phyloP scores from a whole-genome alignment of 257 asterid genomes.

The Buddleja alternifolia region DNA sequence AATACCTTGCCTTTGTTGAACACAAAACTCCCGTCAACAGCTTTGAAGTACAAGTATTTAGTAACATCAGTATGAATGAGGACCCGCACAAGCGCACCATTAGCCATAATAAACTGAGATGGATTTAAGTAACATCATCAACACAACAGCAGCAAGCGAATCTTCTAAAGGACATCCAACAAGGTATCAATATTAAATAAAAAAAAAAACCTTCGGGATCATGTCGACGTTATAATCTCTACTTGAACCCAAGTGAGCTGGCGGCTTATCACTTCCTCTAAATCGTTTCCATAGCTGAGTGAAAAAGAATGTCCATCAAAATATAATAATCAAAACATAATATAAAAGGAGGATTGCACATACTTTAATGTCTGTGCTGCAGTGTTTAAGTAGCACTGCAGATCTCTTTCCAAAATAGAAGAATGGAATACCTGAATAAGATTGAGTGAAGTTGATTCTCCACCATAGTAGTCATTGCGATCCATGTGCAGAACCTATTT shows the following conservation, averaged over 20 bases:
- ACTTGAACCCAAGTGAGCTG: conserved; percentile 82
- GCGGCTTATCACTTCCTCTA: conserved; percentile 91
- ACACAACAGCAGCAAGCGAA: conserved; percentile 3
- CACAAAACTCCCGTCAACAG: conserved; percentile 97
- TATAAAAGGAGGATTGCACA: conserved; percentile 6
- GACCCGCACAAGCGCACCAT: conserved; percentile 91
- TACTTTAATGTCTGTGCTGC: not conserved
- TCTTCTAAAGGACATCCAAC: conserved; percentile 9
- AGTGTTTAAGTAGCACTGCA: not conserved
- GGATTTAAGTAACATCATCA: conserved; percentile 22
- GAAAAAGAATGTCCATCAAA: conserved; percentile 14
- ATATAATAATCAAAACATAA: conserved; percentile 6
- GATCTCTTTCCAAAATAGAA: conserved; percentile 1
- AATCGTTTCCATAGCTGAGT: conserved; percentile 81
- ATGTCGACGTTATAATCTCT: conserved; percentile 96
- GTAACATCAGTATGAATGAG: conserved; percentile 96
- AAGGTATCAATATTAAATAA: conserved; percentile 12
- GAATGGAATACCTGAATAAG: conserved; percentile 52
- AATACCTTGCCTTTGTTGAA: conserved; percentile 86
- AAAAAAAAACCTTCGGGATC: conserved; percentile 91
- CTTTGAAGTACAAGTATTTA: conserved; percentile 87
- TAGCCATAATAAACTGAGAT: conserved; percentile 92
- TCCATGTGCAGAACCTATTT: conserved; percentile 69
- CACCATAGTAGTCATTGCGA: conserved; percentile 73
- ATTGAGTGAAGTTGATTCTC: conserved; percentile 69